Conservation (phyloP, 306 rosid species). For the Gleditsia sinensis region DNA sequence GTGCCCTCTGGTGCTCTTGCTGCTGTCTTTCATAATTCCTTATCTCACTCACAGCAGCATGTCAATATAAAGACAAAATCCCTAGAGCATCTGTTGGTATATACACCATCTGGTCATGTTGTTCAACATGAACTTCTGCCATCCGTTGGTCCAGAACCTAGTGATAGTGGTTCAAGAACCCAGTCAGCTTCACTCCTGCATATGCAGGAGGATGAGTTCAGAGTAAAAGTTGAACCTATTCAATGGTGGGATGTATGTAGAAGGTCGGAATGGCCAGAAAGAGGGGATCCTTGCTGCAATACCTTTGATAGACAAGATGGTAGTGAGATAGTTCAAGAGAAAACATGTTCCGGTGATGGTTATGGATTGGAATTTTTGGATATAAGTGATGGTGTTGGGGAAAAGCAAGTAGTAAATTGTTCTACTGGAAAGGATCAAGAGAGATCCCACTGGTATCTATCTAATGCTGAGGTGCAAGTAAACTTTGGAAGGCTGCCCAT, state of each 20-base stretch:
- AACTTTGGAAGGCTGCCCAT: constrained; percentile 69
- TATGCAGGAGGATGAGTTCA: constrained; percentile 76
- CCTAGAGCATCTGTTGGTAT: constrained; percentile 82
- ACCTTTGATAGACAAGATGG: constrained; percentile 54
- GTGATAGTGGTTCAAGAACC: constrained; percentile 44
- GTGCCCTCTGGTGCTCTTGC: constrained; percentile 96
- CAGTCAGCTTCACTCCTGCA: constrained; percentile 55
- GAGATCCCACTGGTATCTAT: constrained; percentile 63
- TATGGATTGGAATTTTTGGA: constrained; percentile 43
- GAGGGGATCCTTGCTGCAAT: constrained; percentile 56
- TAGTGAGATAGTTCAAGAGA: constrained; percentile 45
- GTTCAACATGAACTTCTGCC: constrained; percentile 87
- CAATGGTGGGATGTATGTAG: constrained; percentile 98
- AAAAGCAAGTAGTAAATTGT: constrained; percentile 27
- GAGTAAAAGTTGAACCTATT: constrained; percentile 89
- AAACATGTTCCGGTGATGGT: constrained; percentile 45
- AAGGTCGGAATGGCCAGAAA: constrained; percentile 82
- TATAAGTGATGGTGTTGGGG: constrained; percentile 40
- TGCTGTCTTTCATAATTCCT: constrained; percentile 81
- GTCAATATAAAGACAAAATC: constrained; percentile 52
- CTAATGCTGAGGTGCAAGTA: constrained; percentile 89
- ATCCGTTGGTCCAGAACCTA: constrained; percentile 63
- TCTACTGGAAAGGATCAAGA: constrained; percentile 53
- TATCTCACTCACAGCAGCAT: constrained; percentile 51
- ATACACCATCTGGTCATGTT: constrained; percentile 90